Base-by-base conservation (phyloP, 2,329 filamentous ascomycete genomes). In the Neobulgaria alba region DNA sequence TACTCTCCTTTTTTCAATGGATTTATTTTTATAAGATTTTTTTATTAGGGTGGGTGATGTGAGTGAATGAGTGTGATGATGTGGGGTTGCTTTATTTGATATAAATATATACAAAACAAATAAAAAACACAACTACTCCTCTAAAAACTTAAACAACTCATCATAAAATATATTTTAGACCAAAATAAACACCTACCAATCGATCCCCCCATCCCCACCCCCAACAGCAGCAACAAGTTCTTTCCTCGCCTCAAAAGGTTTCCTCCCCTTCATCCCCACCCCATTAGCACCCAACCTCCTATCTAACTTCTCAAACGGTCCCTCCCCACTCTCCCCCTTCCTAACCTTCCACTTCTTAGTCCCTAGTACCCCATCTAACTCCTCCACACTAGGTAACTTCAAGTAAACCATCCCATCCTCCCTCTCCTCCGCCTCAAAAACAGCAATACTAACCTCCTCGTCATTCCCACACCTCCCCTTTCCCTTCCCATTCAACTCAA, bases 311-410 rank as follows among this genome's bases (percentile, higher is more conserved):
- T 57, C 56, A 53, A 61, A 61, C 19, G 54, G 55, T 4, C 45
- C 38, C 41, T 44, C 51, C 2, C 63, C 61, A 34, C 49, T 69
- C 62, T 92, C 86, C 2, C 72, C 81, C 61, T 81, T 82, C 65
- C 72, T 81, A 14, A 94, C 78, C 64, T 75, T 84, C 77, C 85
- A 95, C 63, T 76, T 81, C 53, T 71, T 68, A 1, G 87, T 95
- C 0, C 86, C 86, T 19, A 95, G 67, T 41, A 85, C 74, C 1
- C 72, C 72, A 59, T 95, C 88, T 33, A 95, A 68, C 64, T 94
- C 88, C 39, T 81, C 79, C 0, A 89, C 72, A 0, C 85, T 81
- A 15, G 88, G 88, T 19, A 95, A 67, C 63, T 82, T 82, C 47
- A 93, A 63, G 61, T 92, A 90, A 2, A 95, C 71, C 71, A 77